phyloP scores from a whole-genome alignment of 2,329 filamentous ascomycete genomes.

The Venturia effusa region DNA sequence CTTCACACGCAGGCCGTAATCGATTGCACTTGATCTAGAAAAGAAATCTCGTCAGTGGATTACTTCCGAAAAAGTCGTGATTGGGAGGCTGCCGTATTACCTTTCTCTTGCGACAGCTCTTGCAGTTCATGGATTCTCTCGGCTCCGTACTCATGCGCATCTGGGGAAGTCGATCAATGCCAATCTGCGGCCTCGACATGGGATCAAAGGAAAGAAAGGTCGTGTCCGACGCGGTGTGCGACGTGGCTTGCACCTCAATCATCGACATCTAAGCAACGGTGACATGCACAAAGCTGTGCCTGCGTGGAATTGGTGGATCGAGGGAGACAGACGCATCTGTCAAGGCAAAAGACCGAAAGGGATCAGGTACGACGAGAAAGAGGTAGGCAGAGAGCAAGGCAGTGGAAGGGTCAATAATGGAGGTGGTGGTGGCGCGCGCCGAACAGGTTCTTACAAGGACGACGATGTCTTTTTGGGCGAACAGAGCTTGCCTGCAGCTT shows the following conservation, averaged over 20 bases:
- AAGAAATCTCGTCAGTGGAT: slow-evolving; percentile 5
- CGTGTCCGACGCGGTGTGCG: background rate
- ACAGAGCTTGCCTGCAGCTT: too few species aligned
- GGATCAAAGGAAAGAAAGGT: background rate
- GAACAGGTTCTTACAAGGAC: too few species aligned
- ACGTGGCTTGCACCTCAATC: background rate
- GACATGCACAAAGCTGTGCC: background rate
- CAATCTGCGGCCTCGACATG: slow-evolving; percentile 52
- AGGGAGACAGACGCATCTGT: too few species aligned
- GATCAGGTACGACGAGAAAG: too few species aligned
- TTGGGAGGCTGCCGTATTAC: too few species aligned
- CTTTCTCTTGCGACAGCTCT: slow-evolving; percentile 87
- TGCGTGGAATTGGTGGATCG: too few species aligned
- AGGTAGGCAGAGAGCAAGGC: background rate
- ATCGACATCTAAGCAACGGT: background rate
- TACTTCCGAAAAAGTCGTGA: slow-evolving; percentile 11
- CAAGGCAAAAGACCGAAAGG: too few species aligned
- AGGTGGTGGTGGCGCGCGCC: background rate
- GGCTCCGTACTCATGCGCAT: slow-evolving; percentile 64
- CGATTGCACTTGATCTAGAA: slow-evolving; percentile 83
- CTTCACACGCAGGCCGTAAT: slow-evolving; percentile 72
- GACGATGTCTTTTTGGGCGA: too few species aligned
- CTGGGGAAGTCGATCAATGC: slow-evolving; percentile 67
- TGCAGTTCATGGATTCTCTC: slow-evolving; percentile 90
- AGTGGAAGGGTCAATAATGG: too few species aligned